Evolutionary conservation across 805 yeast species (phyloP).

Genomic region (Komagataella kurtzmanii): DNA sequence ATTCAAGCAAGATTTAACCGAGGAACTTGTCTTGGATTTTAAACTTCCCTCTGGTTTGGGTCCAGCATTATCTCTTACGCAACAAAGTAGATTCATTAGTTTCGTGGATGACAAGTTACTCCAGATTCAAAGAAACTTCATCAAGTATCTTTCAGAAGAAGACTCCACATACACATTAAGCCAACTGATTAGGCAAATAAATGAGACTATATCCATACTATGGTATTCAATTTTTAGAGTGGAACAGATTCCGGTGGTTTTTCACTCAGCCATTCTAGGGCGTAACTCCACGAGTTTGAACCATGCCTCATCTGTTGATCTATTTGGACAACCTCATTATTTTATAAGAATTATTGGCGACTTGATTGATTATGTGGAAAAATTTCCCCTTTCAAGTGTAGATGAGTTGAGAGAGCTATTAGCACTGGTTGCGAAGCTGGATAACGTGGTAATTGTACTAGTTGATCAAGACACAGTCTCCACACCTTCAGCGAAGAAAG

Average conservation of each 20-base stretch:
- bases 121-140: conserved; percentile 39
- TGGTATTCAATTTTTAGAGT: conserved; percentile 41
- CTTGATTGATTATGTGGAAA: conserved; percentile 43
- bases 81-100: conserved; percentile 40
- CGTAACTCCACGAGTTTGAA: background rate
- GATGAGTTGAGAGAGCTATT: conserved; percentile 11
- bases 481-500: conserved; percentile 2
- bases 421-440: conserved; percentile 12
- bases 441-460: conserved; percentile 15
- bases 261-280: conserved; percentile 10
- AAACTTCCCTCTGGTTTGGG: background rate
- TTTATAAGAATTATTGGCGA: conserved; percentile 54
- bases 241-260: conserved; percentile 14
- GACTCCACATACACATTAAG: conserved; percentile 12
- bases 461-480: conserved; percentile 12
- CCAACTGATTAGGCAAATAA: conserved; percentile 30
- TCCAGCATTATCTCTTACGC: conserved; percentile 17
- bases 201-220: conserved; percentile 35
- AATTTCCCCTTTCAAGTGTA: conserved; percentile 13
- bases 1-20: background rate
- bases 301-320: background rate
- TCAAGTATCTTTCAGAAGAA: conserved; percentile 19
- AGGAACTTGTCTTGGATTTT: background rate
- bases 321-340: conserved; percentile 53
- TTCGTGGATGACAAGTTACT: conserved; percentile 43